Evolutionary conservation across 305 asterid species (phyloP).

Genomic region (Fraxinus nigra): DNA sequence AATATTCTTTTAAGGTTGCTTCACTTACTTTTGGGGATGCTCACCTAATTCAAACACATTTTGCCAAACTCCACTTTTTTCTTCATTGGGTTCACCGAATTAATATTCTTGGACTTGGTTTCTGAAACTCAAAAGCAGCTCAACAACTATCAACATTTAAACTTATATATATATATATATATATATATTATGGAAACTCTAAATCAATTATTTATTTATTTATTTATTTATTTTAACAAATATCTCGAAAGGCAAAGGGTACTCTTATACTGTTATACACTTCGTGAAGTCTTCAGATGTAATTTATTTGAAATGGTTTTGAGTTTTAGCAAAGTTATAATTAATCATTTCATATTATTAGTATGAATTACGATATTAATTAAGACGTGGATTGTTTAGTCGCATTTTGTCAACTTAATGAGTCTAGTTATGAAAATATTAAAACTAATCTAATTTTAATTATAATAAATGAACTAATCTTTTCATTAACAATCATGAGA

Average conservation of each 20-base stretch:
- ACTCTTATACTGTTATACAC: not conserved
- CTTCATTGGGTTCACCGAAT: not conserved
- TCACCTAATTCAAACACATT: not conserved
- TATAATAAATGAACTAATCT: not conserved
- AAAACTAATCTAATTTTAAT: too few species aligned
- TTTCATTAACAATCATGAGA: not conserved
- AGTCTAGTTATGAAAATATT: too few species aligned
- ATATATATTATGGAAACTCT: too few species aligned
- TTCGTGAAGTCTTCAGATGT: not conserved
- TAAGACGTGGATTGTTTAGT: not conserved
- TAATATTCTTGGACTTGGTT: not conserved
- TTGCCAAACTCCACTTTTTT: not conserved
- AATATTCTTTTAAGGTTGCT: not conserved
- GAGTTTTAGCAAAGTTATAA: not conserved
- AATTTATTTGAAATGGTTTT: not conserved
- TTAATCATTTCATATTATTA: not conserved
- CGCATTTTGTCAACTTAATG: too few species aligned
- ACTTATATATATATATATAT: too few species aligned
- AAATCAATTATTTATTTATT: too few species aligned
- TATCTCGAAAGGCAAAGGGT: not conserved
- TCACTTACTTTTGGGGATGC: not conserved
- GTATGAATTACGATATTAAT: not conserved
- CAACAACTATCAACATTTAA: not conserved
- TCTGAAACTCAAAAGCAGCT: not conserved
- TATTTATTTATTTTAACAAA: not conserved